Evolutionary conservation across 257 asterid genomes (phyloP), one percentile per base, ranked within the genome.

Genomic region (Solanum peruvianum): DNA sequence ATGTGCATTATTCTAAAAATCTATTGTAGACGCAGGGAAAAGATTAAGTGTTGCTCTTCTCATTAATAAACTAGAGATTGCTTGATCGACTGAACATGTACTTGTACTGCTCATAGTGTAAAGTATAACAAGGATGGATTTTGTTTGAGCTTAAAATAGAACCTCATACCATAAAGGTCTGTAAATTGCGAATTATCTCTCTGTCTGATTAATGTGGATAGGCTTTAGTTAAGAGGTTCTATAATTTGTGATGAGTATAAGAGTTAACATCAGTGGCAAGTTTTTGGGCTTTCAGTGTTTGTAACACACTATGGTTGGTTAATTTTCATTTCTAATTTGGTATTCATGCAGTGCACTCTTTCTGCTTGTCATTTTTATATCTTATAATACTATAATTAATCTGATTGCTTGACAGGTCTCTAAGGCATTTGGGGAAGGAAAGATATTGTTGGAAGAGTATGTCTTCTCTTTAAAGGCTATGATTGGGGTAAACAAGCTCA

Each of bases 401-500:
- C 44, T 81, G 85, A 81, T 90, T 66, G 76, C 75, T 87, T 77
- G 67, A 21, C 88, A 96, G 99, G 94, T 92, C 45, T 89, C 90
- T 18, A 93, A 86, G 86, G 86, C 87, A 76, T 94, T 91, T 86
- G 89, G 84, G 21, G 96, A 94, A 25, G 96, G 92, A 44, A 91
- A 89, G 44, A 91, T 93, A 31, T 69, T 92, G 25, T 82, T 94
- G 52, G 89, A 90, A 35, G 95, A 95, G n/a, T 95, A 90, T 60
- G 92, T 93, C 72, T 92, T 89, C 85, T 88, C 93, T 39, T 88
- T 96, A 56, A 95, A 92, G 90, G 85, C 89, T 37, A 90, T 93
- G 93, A 91, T 95, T 67, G 98, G 98, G 82, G 83, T 90, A 23
- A 60, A 66, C 69, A 64, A 69, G 82, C 93, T 96, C 9, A 96